Conservation (phyloP, 768 basidiomycete genomes). For the Podaxis pistillaris region DNA sequence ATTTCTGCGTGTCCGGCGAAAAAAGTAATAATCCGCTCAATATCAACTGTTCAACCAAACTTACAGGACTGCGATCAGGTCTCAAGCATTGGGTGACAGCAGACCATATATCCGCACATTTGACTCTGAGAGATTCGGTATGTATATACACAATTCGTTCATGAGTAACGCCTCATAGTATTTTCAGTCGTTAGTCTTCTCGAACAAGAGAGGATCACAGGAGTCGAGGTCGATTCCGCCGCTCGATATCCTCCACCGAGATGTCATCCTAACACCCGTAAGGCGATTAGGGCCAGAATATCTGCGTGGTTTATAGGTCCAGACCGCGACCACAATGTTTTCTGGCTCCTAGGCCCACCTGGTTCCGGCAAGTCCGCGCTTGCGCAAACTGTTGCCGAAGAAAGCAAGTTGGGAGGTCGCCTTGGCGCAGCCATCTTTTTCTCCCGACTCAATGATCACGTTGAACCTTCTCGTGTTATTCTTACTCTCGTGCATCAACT, state of each 20-base stretch:
- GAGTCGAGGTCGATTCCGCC: neutral
- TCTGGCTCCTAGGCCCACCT: slow-evolving; percentile 7
- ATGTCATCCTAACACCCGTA: neutral
- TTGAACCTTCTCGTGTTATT: neutral
- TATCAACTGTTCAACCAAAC: no score
- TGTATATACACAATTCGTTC: no score
- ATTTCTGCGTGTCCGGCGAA: no score
- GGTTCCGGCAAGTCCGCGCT: slow-evolving; percentile 7
- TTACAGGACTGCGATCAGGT: no score
- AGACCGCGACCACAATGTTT: neutral
- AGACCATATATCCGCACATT: no score
- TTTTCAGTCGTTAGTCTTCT: neutral
- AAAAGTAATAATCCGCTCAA: no score
- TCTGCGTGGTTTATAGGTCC: neutral
- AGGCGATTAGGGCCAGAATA: neutral
- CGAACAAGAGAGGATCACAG: neutral
- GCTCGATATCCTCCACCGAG: neutral
- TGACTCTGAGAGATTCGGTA: no score
- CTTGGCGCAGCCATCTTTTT: slow-evolving; percentile 1
- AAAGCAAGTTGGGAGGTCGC: neutral
- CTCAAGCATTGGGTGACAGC: no score
- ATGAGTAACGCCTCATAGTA: no score
- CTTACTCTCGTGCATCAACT: neutral
- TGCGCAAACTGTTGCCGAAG: slow-evolving; percentile 5
- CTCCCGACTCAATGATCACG: neutral